phyloP scores from a whole-genome alignment of 129 eudicot species.

The Helianthus tuberosus region DNA sequence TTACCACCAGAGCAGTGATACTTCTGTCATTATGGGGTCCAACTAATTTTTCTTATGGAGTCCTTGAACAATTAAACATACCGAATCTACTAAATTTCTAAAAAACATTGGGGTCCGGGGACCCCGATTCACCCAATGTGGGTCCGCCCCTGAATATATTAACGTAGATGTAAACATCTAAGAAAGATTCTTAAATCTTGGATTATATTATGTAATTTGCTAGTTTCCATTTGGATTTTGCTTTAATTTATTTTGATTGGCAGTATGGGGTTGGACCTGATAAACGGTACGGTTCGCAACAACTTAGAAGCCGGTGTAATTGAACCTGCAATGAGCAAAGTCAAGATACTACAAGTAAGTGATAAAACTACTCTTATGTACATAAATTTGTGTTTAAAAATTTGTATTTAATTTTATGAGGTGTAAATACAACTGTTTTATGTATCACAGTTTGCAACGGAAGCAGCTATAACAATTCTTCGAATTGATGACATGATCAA shows the following conservation, averaged over 20 bases:
- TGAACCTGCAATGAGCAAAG: conserved; percentile 99
- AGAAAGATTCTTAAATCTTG: too few relatives aligned
- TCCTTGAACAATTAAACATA: too few relatives aligned
- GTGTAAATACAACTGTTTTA: background rate
- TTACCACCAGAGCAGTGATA: too few relatives aligned
- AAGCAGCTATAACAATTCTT: conserved; percentile 94
- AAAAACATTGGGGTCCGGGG: too few relatives aligned
- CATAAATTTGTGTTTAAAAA: background rate
- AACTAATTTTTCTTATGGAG: too few relatives aligned
- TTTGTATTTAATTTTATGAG: too few relatives aligned
- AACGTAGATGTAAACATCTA: too few relatives aligned
- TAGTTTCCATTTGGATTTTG: background rate
- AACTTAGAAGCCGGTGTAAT: conserved; percentile 97
- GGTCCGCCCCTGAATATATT: too few relatives aligned
- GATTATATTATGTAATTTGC: too few relatives aligned
- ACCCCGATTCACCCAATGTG: too few relatives aligned
- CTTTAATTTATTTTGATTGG: conserved; percentile 18
- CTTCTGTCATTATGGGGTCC: too few relatives aligned
- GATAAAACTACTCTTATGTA: background rate
- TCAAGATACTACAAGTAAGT: conserved; percentile 86
- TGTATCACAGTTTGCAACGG: conserved; percentile 84
- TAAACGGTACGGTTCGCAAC: conserved; percentile 83
- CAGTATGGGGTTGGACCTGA: conserved; percentile 90
- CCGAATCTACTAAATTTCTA: too few relatives aligned
- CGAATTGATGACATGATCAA: conserved; percentile 96